These are phyloP conservation scores for Microdochium nivale DNA, from an alignment of 2,329 filamentous ascomycete species.

Conservation along the genomic window DNA sequence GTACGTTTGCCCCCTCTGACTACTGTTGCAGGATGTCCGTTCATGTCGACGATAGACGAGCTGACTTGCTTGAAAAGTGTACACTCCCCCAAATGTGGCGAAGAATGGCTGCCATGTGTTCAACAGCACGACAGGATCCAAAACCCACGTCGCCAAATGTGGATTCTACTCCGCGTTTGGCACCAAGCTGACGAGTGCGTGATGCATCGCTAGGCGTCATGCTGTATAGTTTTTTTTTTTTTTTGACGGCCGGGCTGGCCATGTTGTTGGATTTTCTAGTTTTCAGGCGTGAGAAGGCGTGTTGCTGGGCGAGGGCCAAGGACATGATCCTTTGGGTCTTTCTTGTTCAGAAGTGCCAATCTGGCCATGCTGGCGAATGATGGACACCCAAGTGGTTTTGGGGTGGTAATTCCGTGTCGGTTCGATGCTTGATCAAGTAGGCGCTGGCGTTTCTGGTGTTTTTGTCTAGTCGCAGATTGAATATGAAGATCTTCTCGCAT, in stretches of 20 bases:
- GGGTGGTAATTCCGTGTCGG: no score
- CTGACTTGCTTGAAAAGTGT: conserved; percentile 39
- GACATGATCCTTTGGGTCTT: no score
- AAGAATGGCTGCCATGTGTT: conserved; percentile 77
- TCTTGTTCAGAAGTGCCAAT: no score
- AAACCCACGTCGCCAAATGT: conserved; percentile 61
- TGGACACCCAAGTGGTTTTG: no score
- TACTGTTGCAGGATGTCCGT: background rate
- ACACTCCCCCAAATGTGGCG: conserved; percentile 84
- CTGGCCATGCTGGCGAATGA: no score
- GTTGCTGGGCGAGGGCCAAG: no score
- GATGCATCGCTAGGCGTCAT: background rate
- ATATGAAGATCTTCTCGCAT: no score
- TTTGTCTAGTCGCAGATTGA: no score
- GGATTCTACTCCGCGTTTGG: conserved; percentile 63
- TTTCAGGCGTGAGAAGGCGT: no score
- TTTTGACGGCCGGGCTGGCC: background rate
- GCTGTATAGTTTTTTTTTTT: background rate
- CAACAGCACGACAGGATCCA: conserved; percentile 65
- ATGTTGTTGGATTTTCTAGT: no score
- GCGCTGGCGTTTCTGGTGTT: no score
- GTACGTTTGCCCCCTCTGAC: conserved; percentile 27
- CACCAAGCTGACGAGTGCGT: conserved; percentile 29
- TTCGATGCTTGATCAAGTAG: no score
- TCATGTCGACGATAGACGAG: background rate